Conservation (phyloP, 2,329 filamentous ascomycete genomes). For the Aspergillus persii region DNA sequence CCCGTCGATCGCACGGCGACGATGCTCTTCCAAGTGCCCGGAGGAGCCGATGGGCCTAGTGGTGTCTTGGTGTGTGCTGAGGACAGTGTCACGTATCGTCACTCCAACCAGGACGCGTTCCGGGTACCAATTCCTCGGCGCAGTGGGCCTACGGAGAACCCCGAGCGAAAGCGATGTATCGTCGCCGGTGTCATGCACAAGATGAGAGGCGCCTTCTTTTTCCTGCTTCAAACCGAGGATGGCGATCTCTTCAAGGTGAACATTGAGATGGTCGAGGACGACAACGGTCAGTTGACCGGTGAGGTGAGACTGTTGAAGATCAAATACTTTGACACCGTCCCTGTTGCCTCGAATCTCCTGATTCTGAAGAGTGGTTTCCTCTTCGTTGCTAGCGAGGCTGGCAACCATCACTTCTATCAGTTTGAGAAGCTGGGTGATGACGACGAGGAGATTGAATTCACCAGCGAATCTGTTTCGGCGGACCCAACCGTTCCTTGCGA, state of each 20-base stretch:
- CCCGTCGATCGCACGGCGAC: constrained; percentile 86
- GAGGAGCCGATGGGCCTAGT: constrained; percentile 88
- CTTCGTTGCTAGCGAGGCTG: constrained; percentile 87
- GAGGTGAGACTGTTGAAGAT: constrained; percentile 83
- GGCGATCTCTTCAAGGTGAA: constrained; percentile 98
- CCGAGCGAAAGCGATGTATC: constrained; percentile 82
- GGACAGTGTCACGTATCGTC: constrained; percentile 94
- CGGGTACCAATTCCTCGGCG: constrained; percentile 85
- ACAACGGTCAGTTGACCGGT: constrained; percentile 71
- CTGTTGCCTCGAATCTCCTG: constrained; percentile 79
- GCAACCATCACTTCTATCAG: constrained; percentile 93
- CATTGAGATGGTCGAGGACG: constrained; percentile 82
- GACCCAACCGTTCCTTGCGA: constrained; percentile 70
- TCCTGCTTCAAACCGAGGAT: constrained; percentile 91
- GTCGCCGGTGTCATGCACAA: constrained; percentile 96
- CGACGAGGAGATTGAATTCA: constrained; percentile 82
- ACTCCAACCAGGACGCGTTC: constrained; percentile 88
- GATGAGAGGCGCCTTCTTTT: constrained; percentile 95
- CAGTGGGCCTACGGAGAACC: constrained; percentile 85
- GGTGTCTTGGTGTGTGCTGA: constrained; percentile 93
- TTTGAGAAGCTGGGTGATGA: constrained; percentile 97
- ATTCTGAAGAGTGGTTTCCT: constrained; percentile 96
- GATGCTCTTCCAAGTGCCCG: constrained; percentile 91
- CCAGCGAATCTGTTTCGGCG: constrained; percentile 75
- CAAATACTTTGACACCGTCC: constrained; percentile 97